A percentile compares a stretch with the other conserved stretches of the same genome.
Evolutionary conservation across 2,329 filamentous ascomycete species (phyloP).

Genomic region (Sporothrix globosa): DNA sequence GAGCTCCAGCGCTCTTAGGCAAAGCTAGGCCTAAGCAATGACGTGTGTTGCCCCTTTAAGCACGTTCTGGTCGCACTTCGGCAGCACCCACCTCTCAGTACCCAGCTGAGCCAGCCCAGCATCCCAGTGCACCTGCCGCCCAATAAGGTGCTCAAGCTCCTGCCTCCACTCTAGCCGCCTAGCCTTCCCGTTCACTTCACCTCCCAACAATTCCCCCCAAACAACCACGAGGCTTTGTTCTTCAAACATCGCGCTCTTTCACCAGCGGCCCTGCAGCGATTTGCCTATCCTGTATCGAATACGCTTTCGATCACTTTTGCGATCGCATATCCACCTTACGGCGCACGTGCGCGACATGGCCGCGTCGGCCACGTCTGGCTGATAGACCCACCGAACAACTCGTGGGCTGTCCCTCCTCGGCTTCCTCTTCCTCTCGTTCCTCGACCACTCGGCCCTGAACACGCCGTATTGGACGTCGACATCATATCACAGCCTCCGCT

Average conservation of each 20-base stretch:
- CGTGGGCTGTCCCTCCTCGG: background rate
- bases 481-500: background rate
- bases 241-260: background rate
- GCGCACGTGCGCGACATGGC: constrained; percentile 27
- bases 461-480: background rate
- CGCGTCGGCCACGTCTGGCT: constrained; percentile 30
- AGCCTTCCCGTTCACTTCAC: constrained; percentile 12
- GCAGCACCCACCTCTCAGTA: constrained; percentile 2
- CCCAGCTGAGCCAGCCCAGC: background rate
- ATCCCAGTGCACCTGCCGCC: constrained; percentile 8
- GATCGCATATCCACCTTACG: background rate
- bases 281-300: background rate
- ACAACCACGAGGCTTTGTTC: constrained; percentile 1
- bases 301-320: background rate
- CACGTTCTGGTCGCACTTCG: background rate
- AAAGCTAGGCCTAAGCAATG: constrained; percentile 1
- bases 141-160: constrained; percentile 9
- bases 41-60: constrained; percentile 7
- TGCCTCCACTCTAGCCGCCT: background rate
- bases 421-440: background rate
- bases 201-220: background rate
- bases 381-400: constrained; percentile 16
- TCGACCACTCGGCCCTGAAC: background rate
- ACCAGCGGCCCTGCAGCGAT: background rate
- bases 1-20: background rate